Conservation (phyloP, 371 early-diverging fungal species). For the Mucor irregularis region DNA sequence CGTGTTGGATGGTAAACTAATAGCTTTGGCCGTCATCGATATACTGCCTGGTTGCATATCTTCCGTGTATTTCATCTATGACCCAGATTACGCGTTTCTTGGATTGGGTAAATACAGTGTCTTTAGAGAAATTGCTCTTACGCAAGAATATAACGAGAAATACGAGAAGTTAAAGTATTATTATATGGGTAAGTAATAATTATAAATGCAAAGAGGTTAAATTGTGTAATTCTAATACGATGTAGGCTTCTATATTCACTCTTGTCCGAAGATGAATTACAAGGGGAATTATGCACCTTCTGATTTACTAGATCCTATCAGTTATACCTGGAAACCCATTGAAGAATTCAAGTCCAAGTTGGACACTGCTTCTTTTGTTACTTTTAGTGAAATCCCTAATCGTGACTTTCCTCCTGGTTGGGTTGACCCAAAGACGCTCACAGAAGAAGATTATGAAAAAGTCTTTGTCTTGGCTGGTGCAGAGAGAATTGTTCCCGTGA, state of each 20-base stretch:
- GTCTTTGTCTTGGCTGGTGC: slow-evolving; percentile 11
- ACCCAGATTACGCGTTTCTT: slow-evolving; percentile 73
- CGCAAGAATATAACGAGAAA: slow-evolving; percentile 33
- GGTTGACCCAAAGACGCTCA: slow-evolving; percentile 14
- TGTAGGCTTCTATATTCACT: slow-evolving; percentile 90
- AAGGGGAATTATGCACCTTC: slow-evolving; percentile 88
- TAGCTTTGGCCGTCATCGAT: slow-evolving; percentile 90
- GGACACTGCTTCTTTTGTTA: slow-evolving; percentile 15
- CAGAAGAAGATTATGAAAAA: slow-evolving; percentile 1
- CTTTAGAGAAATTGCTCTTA: slow-evolving; percentile 73
- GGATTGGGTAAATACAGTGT: slow-evolving; percentile 86
- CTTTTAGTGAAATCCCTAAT: not conserved
- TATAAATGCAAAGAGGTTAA: not conserved
- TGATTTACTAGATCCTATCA: slow-evolving; percentile 70
- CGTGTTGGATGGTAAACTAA: slow-evolving; percentile 70
- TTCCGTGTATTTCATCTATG: slow-evolving; percentile 93
- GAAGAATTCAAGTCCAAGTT: slow-evolving; percentile 14
- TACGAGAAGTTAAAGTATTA: slow-evolving; percentile 64
- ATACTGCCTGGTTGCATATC: slow-evolving; percentile 88
- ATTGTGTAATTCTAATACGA: not conserved
- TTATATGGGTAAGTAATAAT: slow-evolving; percentile 79
- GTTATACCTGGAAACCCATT: slow-evolving; percentile 43
- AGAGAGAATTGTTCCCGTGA: slow-evolving; percentile 11
- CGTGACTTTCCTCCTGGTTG: slow-evolving; percentile 19
- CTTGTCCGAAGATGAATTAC: slow-evolving; percentile 91